Evolutionary conservation across 2,329 filamentous ascomycete species (phyloP), one percentile per base, ranked within the genome.

Genomic region (Xylariaceae sp.): DNA sequence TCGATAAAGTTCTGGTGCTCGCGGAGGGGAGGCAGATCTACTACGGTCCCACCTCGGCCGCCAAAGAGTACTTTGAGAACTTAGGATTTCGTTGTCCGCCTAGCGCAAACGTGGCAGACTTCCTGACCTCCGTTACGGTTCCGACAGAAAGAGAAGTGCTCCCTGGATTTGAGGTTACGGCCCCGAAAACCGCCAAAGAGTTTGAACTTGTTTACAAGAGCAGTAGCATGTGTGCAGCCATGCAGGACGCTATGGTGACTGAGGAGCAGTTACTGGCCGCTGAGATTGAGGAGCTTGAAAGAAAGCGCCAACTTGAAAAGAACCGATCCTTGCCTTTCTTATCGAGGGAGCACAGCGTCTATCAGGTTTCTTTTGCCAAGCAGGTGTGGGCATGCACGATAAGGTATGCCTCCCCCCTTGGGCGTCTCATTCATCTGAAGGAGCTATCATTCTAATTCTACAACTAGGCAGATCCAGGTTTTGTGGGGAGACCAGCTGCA

Each of bases 51-150:
- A 78, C 82, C 0, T 77, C 81, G 4, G 73, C 81, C 1, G 89
- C 88, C 1, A 88, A 83, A 65, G 70, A 77, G 23, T 92, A 89
- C 66, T 92, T 92, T 59, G 71, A 85, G 41, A 73, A 81, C n/a
- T 76, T 92, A 29, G 89, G 89, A 0, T 92, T 91, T 61, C 77
- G 83, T 13, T 90, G 87, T 64, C 87, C 88, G 0, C 79, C 84
- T 18, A 81, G 88, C 11, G 84, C 86, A 80, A 91, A 87, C 0
- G 86, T 86, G 0, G 85, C 76, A 15, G 89, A 93, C 68, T 93
- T 92, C 70, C 72, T 92, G 27, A 92, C 89, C 0, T 90, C 87
- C 2, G 85, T 92, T 64, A 91, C 85, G 6, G 82, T 83, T 36
- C 74, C 79, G 1, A 75, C 83, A 49, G 85, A 86, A 54, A 76